Evolutionary conservation across 1,284 basidiomycete species (phyloP), one percentile per base, ranked within the genome.

Genomic region (Tremellales sp.): DNA sequence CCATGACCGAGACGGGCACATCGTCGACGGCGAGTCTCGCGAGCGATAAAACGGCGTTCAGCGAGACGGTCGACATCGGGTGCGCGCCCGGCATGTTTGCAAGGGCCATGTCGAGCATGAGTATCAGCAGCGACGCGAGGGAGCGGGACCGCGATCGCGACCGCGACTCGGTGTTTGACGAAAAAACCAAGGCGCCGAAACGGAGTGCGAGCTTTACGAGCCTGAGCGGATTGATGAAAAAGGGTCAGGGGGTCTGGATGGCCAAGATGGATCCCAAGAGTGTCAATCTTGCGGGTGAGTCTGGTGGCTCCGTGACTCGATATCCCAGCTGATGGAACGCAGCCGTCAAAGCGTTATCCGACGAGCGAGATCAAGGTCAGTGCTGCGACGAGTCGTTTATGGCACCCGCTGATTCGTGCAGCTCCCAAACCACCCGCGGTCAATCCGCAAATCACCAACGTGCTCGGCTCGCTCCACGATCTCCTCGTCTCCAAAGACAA

Each of bases 401-500:
- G 24, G 19, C 14, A 6, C 13, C 14, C n/a, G 5, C 39, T 21
- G 2, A 37, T 29, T 34, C n/a, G n/a, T n/a, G 9, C 29, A n/a
- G 14, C 8, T 5, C 4, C 37, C 43, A 37, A 39, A 8, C 33
- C 31, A 16, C 38, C 50, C 5, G 31, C 33, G 3, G 51, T 57
- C 45, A 63, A 63, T 37, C 54, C 58, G 5, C 58, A 63, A 40
- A 60, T 63, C 49, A 51, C 52, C 16, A 57, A 45, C 9, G 57
- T 63, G 25, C 45, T 63, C 5, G 58, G 57, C 18, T 59, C 57
- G 3, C 44, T 63, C n/a, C 61, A 63, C 22, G 61, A 63, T 42
- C 53, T 63, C 7, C 52, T 63, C 8, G 48, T 58, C n/a, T 55
- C 54, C 8, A 63, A 63, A 47, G 61, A 63, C 42, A 59, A 58